phyloP scores from a whole-genome alignment of 2,329 filamentous ascomycete genomes.

The Aspergillus ochraceoroseus region DNA sequence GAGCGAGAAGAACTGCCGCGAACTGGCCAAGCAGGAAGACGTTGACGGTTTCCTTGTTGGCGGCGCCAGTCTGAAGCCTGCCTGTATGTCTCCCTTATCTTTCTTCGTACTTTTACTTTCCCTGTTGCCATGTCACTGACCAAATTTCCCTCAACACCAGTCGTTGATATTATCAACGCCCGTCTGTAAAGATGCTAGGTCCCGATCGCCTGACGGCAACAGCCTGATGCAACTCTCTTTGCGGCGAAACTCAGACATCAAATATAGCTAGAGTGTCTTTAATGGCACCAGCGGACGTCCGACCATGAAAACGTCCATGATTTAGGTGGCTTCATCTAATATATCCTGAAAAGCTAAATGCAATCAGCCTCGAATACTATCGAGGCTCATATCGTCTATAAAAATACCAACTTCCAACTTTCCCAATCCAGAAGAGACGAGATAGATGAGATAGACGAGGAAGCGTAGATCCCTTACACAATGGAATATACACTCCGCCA shows the following conservation, averaged over 20 bases:
- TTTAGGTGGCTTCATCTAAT: background rate
- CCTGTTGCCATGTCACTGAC: constrained; percentile 14
- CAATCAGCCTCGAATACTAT: background rate
- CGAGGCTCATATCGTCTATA: background rate
- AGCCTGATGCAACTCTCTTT: background rate
- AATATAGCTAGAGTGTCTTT: background rate
- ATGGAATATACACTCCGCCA: too few species aligned
- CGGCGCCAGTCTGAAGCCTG: constrained; percentile 93
- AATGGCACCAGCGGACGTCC: background rate
- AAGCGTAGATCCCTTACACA: too few species aligned
- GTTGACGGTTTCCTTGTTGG: constrained; percentile 98
- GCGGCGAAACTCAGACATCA: background rate
- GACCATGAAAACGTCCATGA: background rate
- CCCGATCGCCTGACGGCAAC: constrained; percentile 2
- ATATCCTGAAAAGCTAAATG: background rate
- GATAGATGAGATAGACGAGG: too few species aligned
- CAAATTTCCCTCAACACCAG: constrained; percentile 25
- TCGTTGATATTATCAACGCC: constrained; percentile 67
- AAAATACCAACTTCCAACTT: background rate
- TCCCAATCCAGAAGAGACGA: too few species aligned
- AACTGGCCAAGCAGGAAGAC: constrained; percentile 84
- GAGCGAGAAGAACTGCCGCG: constrained; percentile 95
- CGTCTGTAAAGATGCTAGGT: constrained; percentile 41
- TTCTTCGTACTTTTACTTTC: constrained; percentile 15
- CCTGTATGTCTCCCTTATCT: constrained; percentile 57